phyloP scores from a whole-genome alignment of 768 basidiomycete genomes.

The Mycena olivaceomarginata region DNA sequence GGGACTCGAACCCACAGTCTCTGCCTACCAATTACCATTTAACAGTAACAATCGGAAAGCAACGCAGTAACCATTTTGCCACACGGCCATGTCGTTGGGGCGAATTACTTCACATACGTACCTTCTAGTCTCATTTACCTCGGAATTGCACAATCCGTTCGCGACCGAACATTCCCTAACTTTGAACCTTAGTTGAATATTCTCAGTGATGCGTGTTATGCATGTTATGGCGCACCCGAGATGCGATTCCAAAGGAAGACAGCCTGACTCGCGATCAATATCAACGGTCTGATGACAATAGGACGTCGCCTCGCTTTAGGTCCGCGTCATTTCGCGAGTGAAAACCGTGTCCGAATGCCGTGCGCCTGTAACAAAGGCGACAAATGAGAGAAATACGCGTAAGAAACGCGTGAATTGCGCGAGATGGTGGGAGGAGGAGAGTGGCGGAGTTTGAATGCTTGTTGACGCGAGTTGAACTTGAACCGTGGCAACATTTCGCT shows the following conservation, averaged over 20 bases:
- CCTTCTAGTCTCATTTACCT: too few species aligned
- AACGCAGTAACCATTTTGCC: slow-evolving; percentile 52
- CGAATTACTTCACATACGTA: not conserved
- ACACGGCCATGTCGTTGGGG: slow-evolving; percentile 26
- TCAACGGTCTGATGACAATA: not conserved
- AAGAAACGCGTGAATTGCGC: not conserved
- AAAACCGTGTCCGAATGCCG: not conserved
- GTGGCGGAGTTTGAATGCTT: not conserved
- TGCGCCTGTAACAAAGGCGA: not conserved
- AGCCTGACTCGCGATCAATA: too few species aligned
- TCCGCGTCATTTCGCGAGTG: not conserved
- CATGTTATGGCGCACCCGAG: too few species aligned
- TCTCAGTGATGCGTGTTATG: too few species aligned
- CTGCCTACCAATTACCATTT: slow-evolving; percentile 34
- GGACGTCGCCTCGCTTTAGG: not conserved
- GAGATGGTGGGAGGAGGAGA: not conserved
- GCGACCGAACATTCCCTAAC: too few species aligned
- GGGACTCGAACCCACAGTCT: slow-evolving; percentile 53
- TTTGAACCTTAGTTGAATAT: too few species aligned
- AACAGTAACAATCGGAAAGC: slow-evolving; percentile 43
- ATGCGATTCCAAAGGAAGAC: too few species aligned
- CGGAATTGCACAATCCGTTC: too few species aligned
- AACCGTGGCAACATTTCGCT: too few species aligned
- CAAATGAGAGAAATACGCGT: not conserved
- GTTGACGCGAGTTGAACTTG: too few species aligned